These are phyloP conservation scores for Parmelia sp. DNA, from an alignment of 495 filamentous ascomycete genomes.

Conservation along the genomic window DNA sequence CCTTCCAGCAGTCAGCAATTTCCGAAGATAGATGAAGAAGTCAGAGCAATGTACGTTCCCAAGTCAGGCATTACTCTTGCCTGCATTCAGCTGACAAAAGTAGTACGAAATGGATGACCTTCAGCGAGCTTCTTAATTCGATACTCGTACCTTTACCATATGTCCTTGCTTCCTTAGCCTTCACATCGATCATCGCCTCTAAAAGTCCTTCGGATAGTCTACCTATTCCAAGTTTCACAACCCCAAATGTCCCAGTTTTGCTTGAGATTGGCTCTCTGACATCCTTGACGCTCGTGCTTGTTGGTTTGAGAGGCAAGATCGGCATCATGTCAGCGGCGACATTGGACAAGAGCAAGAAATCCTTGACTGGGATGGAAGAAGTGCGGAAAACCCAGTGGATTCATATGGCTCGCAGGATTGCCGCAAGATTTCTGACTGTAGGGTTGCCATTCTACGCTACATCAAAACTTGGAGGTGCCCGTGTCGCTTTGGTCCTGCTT, in stretches of 20 bases:
- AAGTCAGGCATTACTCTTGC: not conserved
- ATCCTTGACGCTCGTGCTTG: conserved; percentile 36
- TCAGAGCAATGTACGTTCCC: conserved; percentile 10
- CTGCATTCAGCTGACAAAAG: conserved; percentile 6
- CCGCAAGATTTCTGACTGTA: conserved; percentile 32
- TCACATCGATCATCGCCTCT: not conserved
- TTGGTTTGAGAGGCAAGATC: conserved; percentile 36
- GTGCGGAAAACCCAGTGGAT: conserved; percentile 11
- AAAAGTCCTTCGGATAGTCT: not conserved
- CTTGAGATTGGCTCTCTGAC: conserved; percentile 20
- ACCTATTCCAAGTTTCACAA: not conserved
- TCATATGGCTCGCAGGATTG: conserved; percentile 12
- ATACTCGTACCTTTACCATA: conserved; percentile 33
- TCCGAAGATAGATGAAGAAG: conserved; percentile 7
- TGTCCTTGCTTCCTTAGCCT: conserved; percentile 18
- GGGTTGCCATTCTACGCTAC: conserved; percentile 52
- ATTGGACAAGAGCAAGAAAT: conserved; percentile 33
- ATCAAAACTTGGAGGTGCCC: conserved; percentile 49
- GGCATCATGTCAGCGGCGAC: conserved; percentile 18
- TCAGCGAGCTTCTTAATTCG: conserved; percentile 31
- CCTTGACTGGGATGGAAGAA: conserved; percentile 4
- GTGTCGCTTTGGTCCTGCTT: conserved; percentile 46
- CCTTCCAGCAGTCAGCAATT: conserved; percentile 11
- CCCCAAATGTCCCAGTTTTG: not conserved
- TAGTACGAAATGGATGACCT: conserved; percentile 27